Evolutionary conservation across 2,329 filamentous ascomycete species (phyloP), one percentile per base, ranked within the genome.

Genomic region (Apiospora malaysiana): DNA sequence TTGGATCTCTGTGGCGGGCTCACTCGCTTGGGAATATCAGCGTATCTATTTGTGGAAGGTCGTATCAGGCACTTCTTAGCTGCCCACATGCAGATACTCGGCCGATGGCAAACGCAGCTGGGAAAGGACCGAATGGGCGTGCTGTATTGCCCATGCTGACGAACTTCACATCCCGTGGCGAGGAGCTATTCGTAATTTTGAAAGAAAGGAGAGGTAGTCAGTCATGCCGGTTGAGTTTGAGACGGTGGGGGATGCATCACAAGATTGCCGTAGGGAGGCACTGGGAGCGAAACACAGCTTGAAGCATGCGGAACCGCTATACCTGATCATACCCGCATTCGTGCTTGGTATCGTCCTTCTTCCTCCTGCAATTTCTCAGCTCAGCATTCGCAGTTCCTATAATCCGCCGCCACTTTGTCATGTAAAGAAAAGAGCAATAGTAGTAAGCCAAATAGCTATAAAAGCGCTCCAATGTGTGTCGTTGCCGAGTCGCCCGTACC

Each of bases 41-140:
- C 56, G 56, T 63, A 40, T 63, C 56, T 63, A 63, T 63, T 63
- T 63, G 56, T 40, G 56, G 56, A 63, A 63, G 56, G 56, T 63
- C 56, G 56, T 63, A 63, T 63, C 27, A 63, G 37, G 32, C 56
- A 63, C 18, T 63, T 40, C 32, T 63, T 63, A 63, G 32, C 56
- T 63, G 18, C 21, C 56, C 56, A 63, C 27, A 63, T 63, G 56
- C 56, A 63, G 56, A 63, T 40, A 40, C 27, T 63, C 56, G 18
- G 56, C 56, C 56, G 56, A 63, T 40, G 56, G 56, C 56, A 32
- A 63, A 40, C 32, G 21, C 27, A 40, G 32, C 56, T 63, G 32
- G 27, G 56, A 63, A 63, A 63, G 56, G 56, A 40, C 56, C 56
- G 32, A 40, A 40, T 40, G 8, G 37, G 25, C 27, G 49, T 32